phyloP scores from a whole-genome alignment of 805 yeast species.

The Pichia manshurica region DNA sequence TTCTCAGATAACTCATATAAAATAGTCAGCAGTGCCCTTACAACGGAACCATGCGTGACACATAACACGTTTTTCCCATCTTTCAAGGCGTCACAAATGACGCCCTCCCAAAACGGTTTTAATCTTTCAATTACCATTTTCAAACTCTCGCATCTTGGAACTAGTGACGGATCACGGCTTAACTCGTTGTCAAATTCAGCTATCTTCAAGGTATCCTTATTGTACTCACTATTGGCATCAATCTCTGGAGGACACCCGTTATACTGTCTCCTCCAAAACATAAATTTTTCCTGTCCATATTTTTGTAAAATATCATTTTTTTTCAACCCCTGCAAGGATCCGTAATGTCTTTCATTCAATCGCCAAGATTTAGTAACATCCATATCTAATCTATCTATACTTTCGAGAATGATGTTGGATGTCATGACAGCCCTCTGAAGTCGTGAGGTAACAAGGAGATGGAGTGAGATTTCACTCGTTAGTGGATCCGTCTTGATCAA shows the following conservation, averaged over 20 bases:
- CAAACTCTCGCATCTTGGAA: constrained; percentile 72
- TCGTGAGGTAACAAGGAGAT: constrained; percentile 50
- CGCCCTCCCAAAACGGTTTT: constrained; percentile 52
- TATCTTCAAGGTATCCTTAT: constrained; percentile 24
- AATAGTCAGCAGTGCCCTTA: constrained; percentile 67
- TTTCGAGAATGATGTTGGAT: constrained; percentile 56
- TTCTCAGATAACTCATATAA: constrained; percentile 60
- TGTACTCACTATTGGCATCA: constrained; percentile 35
- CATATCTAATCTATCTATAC: constrained; percentile 43
- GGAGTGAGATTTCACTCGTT: constrained; percentile 38
- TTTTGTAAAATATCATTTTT: constrained; percentile 59
- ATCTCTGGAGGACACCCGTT: constrained; percentile 61
- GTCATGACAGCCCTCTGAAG: constrained; percentile 72
- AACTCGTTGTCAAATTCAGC: constrained; percentile 29
- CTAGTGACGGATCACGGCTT: constrained; percentile 32
- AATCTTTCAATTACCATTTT: constrained; percentile 65
- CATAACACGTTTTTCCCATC: constrained; percentile 53
- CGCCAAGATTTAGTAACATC: constrained; percentile 68
- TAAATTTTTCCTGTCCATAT: constrained; percentile 69
- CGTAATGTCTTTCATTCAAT: constrained; percentile 80
- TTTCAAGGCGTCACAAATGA: constrained; percentile 43
- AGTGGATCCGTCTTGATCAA: constrained; percentile 39
- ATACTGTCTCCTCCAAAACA: constrained; percentile 74
- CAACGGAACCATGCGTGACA: constrained; percentile 80
- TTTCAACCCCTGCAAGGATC: constrained; percentile 72